Percentiles rank a stretch among this genome's conserved stretches.
These are phyloP conservation scores for Fragaria nilgerrensis DNA, from an alignment of 306 rosid species.

Conservation along the genomic window DNA sequence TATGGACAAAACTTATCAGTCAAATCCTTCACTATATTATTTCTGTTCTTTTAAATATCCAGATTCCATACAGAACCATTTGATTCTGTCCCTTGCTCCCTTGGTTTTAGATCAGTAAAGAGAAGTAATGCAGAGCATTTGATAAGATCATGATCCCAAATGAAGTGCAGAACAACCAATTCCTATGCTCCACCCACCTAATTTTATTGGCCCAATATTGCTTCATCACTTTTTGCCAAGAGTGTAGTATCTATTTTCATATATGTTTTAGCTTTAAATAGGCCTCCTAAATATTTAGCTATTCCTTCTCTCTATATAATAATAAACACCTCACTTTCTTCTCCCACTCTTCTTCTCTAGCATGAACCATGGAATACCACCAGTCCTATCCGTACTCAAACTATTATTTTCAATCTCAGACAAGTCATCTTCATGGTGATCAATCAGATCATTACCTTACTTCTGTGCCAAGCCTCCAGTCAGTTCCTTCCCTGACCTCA, in stretches of 20 bases:
- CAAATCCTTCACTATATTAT: background rate
- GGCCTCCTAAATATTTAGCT: background rate
- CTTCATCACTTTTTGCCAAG: constrained; percentile 13
- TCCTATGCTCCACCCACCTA: background rate
- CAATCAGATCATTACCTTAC: constrained; percentile 26
- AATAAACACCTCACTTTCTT: constrained; percentile 25
- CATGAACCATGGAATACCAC: constrained; percentile 61
- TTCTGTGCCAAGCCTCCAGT: constrained; percentile 51
- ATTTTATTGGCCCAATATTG: background rate
- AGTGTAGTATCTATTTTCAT: background rate
- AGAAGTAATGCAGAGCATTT: background rate
- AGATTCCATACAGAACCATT: background rate
- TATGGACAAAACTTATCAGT: background rate
- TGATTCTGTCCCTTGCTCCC: constrained; percentile 1
- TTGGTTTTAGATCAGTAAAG: background rate
- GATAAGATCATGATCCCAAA: background rate
- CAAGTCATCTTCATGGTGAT: background rate
- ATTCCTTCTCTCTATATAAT: constrained; percentile 28
- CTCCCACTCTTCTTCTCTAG: constrained; percentile 17
- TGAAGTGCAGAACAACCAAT: constrained; percentile 14
- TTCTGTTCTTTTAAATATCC: background rate
- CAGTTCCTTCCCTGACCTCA: constrained; percentile 54
- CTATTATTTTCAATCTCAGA: constrained; percentile 7
- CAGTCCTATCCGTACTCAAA: constrained; percentile 20
- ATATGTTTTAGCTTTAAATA: background rate